Evolutionary conservation across 257 asterid species (phyloP), one percentile per base, ranked within the genome.

Genomic region (Penstemon eatonii): DNA sequence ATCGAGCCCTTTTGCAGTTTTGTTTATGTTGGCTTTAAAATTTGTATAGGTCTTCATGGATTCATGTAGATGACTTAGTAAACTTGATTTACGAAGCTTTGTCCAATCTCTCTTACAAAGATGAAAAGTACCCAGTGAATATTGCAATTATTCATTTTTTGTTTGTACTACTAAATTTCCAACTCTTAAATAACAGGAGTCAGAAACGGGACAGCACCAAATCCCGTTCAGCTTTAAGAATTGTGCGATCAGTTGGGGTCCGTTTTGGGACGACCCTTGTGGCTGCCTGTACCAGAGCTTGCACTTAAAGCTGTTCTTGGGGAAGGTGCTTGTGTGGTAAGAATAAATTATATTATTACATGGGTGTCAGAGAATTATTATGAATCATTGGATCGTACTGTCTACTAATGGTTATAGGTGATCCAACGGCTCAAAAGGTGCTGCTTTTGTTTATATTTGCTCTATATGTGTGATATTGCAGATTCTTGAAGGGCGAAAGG

Each of bases 301-400:
- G 98, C 97, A 3, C 87, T 93, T 53, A 85, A 80, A 79, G 95
- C 94, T 36, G 90, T 88, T 49, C 97, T 93, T 5, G 97, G 97
- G 13, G 98, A 93, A 81, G 98, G 98, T 33, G 95, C 98, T 70
- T 71, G 81, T 44, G 97, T 90, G 95, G 98, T 92, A 82, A 68
- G 86, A 67, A 18, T 9, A 6, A 12, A 7, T 55, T 10, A 43
- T 4, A 46, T 13, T 46, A 46, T 63, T 68, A 4, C 67, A 47
- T 61, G 4, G 4, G 44, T 43, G 0, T 15, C 6, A n/a, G n/a
- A 65, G 6, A 10, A 11, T 51, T 37, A n/a, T n/a, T n/a, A n/a
- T n/a, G n/a, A n/a, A n/a, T n/a, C n/a, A n/a, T n/a, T n/a, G n/a
- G n/a, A n/a, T n/a, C n/a, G n/a, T n/a, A n/a, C n/a, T n/a, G n/a